Conservation (phyloP, 371 early-diverging fungal species). For the Zopfochytrium polystomum region DNA sequence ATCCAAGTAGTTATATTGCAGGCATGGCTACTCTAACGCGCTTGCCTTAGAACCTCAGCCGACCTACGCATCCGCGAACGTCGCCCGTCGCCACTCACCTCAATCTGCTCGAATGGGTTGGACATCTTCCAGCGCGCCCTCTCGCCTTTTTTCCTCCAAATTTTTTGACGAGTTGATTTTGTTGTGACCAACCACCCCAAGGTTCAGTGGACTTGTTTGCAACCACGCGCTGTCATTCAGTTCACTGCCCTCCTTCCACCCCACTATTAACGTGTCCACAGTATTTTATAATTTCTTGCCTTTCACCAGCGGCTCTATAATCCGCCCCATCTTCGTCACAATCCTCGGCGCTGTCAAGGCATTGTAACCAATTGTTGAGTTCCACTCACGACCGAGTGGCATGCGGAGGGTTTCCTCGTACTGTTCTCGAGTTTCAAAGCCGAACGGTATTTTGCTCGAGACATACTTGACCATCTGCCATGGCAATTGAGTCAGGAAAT, state of each 20-base stretch:
- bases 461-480: constrained; percentile 67
- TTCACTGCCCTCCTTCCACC: no score
- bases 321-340: constrained; percentile 76
- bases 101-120: constrained; percentile 50
- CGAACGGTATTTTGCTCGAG: constrained; percentile 71
- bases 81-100: no score
- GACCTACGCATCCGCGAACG: not conserved
- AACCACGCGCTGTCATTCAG: no score
- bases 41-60: not conserved
- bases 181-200: no score
- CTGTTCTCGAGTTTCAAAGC: constrained; percentile 80
- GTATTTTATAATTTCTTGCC: no score
- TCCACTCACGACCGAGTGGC: constrained; percentile 96
- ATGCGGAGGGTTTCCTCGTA: constrained; percentile 80
- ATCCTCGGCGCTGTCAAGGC: constrained; percentile 78
- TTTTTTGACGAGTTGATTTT: no score
- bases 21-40: not conserved
- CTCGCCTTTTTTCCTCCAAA: no score
- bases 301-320: constrained; percentile 89
- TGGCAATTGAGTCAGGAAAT: constrained; percentile 7
- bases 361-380: constrained; percentile 68
- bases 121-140: no score
- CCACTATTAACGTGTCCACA: no score
- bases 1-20: not conserved
- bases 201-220: no score